Evolutionary conservation across 371 early-diverging fungal species (phyloP).

Genomic region (Haplosporangium sp.): DNA sequence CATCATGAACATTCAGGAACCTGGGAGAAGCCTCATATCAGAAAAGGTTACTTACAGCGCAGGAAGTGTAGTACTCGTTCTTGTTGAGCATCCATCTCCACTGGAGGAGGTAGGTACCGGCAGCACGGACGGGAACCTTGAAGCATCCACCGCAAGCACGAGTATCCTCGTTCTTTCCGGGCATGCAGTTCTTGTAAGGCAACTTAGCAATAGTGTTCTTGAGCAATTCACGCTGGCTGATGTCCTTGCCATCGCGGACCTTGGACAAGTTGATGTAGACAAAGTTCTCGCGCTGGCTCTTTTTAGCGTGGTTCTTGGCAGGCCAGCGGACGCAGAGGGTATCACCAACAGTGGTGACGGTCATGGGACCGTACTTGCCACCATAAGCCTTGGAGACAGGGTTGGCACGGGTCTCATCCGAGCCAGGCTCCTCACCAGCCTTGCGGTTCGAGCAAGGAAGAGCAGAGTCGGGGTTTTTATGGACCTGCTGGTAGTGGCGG

Average conservation of each 20-base stretch:
- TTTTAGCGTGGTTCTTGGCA: conserved; percentile 45
- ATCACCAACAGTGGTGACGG: conserved; percentile 62
- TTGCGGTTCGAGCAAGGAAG: conserved; percentile 14
- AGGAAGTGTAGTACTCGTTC: conserved; percentile 26
- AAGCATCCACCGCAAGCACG: conserved; percentile 29
- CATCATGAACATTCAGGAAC: too few species aligned
- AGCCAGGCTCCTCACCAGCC: conserved; percentile 4
- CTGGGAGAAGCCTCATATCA: too few species aligned
- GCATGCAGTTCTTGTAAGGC: conserved; percentile 16
- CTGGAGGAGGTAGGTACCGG: conserved; percentile 21
- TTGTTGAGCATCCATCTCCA: conserved; percentile 26
- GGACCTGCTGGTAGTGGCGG: conserved; percentile 22
- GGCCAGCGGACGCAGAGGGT: conserved; percentile 66
- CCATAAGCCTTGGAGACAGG: conserved; percentile 14
- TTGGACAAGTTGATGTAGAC: conserved; percentile 27
- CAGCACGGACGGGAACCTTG: conserved; percentile 6
- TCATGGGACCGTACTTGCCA: conserved; percentile 21
- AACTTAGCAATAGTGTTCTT: conserved; percentile 2
- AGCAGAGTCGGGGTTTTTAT: conserved; percentile 1
- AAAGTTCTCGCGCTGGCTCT: neutral
- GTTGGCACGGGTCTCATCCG: conserved; percentile 22
- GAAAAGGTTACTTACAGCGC: conserved; percentile 2
- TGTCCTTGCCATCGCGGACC: conserved; percentile 2
- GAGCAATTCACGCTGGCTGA: conserved; percentile 7
- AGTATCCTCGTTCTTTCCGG: conserved; percentile 1